Evolutionary conservation across 2,329 filamentous ascomycete species (phyloP).

Genomic region (Colletotrichum sp.): DNA sequence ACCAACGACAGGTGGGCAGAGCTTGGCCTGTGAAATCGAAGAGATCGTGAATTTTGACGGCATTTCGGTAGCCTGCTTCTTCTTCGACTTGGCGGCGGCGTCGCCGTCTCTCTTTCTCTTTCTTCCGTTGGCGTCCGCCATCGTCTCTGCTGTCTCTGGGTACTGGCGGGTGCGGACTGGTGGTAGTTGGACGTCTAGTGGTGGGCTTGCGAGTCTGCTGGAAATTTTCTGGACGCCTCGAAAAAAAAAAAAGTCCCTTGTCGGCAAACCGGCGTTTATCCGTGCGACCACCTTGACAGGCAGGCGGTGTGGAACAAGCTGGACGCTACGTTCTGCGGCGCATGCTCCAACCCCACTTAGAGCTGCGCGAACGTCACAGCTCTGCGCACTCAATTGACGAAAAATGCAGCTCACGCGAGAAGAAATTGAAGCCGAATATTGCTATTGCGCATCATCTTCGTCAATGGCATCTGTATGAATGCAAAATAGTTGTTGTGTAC

Average conservation of each 20-base stretch:
- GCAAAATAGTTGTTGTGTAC: neutral
- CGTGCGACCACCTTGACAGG: neutral
- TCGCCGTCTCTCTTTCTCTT: slow-evolving; percentile 61
- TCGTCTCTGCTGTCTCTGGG: slow-evolving; percentile 24
- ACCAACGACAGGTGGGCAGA: slow-evolving; percentile 61
- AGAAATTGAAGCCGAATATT: neutral
- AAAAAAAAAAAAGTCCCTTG: slow-evolving; percentile 6
- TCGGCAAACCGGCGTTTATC: slow-evolving; percentile 5
- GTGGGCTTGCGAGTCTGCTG: neutral
- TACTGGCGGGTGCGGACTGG: neutral
- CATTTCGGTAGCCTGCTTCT: slow-evolving; percentile 47
- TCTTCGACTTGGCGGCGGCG: slow-evolving; percentile 47
- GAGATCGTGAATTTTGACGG: slow-evolving; percentile 48
- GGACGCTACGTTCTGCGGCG: neutral
- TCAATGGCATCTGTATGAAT: neutral
- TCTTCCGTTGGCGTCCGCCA: slow-evolving; percentile 46
- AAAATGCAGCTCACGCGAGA: neutral
- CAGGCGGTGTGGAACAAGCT: slow-evolving; percentile 3
- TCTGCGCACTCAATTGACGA: neutral
- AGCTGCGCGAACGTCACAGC: slow-evolving; percentile 2
- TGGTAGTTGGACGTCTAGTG: neutral
- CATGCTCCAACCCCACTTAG: neutral
- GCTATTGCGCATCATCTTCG: neutral
- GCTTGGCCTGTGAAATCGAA: slow-evolving; percentile 48
- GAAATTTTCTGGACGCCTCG: slow-evolving; percentile 24